Evolutionary conservation across 495 filamentous ascomycete species (phyloP).

Genomic region (Xeromyces bisporus): DNA sequence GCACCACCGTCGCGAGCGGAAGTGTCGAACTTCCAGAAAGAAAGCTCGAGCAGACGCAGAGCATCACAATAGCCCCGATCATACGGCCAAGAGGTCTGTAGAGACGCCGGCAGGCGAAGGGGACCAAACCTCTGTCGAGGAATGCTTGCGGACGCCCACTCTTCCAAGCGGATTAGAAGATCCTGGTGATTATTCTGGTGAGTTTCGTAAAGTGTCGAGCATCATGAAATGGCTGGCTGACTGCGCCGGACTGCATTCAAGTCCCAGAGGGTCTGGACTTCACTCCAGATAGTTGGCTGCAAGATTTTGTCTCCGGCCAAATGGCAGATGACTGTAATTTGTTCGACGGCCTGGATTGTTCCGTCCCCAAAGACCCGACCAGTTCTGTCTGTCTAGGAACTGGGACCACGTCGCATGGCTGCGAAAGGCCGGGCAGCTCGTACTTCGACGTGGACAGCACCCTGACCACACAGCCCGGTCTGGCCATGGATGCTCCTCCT

Average conservation of each 20-base stretch:
- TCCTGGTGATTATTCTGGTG: not conserved
- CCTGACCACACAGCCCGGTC: not conserved
- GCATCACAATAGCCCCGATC: not conserved
- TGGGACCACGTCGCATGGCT: not conserved
- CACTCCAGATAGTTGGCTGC: conserved; percentile 16
- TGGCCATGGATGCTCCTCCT: not conserved
- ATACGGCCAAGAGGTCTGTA: not conserved
- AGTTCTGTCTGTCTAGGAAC: not conserved
- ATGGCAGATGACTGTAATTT: conserved; percentile 2
- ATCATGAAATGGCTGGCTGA: too few relatives aligned
- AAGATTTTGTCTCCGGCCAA: conserved; percentile 12
- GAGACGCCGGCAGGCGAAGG: not conserved
- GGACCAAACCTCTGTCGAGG: not conserved
- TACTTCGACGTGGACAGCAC: not conserved
- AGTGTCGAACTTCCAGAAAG: not conserved
- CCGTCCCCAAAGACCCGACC: not conserved
- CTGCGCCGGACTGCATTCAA: too few relatives aligned
- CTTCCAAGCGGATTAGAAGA: not conserved
- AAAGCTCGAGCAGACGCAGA: not conserved
- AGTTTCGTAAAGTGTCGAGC: too few relatives aligned
- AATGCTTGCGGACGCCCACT: not conserved
- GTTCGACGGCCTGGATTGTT: not conserved
- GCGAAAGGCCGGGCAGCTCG: not conserved
- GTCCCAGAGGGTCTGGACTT: conserved; percentile 12
- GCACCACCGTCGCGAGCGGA: conserved; percentile 1